Evolutionary conservation across 805 yeast genomes (phyloP), one percentile per base, ranked within the genome.

Genomic region (Saturnispora zaruensis): DNA sequence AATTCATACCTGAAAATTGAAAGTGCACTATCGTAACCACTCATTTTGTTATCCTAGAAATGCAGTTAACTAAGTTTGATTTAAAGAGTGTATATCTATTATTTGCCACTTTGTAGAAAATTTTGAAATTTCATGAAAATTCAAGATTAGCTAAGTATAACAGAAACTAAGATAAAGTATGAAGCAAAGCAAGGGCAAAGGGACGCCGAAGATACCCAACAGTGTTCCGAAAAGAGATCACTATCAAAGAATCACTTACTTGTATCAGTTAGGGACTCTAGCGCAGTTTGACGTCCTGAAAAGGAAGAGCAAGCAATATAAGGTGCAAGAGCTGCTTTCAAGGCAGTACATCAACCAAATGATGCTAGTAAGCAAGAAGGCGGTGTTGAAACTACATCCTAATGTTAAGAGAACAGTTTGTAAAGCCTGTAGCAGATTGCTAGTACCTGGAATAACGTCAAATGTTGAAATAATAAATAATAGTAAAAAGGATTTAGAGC

Each of bases 11-110:
- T 88, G 73, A 91, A 91, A 68, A 91, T 95, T 55, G 97, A 90
- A 61, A 91, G 78, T 51, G 99, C 99, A 77, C 98, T 82, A 70
- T 91, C 99, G 96, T 91, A 91, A 55, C 99, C 98, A 77, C 96
- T 88, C 99, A 91, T 91, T 43, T 28, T 28, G 32, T 14, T 8
- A 28, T 28, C 13, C 13, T 28, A 28, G 13, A 28, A 11, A 28
- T 11, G 32, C 32, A 28, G 14, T 28, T 6, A 9, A 28, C 14
- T 28, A 28, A 28, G 13, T 11, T 28, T 13, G 32, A 28, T 14
- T 28, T 28, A 11, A 28, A 28, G 32, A 28, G 32, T 28, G 21
- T 34, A 16, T 18, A 34, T n/a, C 21, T 34, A 18, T 23, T 38
- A 13, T 38, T 38, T 38, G 42, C 42, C 42, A 38, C 42, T 38